phyloP scores from a whole-genome alignment of 202 grass and related monocot genomes.

The Panicum hallii region DNA sequence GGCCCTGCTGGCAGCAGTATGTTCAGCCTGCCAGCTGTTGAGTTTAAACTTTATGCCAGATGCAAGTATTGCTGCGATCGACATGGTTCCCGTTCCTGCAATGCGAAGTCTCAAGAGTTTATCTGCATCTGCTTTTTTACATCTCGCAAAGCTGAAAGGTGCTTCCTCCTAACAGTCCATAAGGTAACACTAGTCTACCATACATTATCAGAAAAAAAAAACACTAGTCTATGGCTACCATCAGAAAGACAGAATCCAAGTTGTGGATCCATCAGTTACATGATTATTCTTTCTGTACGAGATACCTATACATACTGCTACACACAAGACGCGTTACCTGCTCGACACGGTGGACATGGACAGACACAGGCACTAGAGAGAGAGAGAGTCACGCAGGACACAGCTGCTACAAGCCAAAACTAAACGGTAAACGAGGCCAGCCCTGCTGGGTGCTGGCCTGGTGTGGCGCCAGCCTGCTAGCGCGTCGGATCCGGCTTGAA shows the following conservation, averaged over 20 bases:
- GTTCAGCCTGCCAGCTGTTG: constrained; percentile 17
- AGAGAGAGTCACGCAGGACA: neutral
- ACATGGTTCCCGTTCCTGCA: neutral
- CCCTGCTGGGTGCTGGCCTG: neutral
- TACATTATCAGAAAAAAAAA: too few relatives aligned
- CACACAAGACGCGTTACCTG: neutral
- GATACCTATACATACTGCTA: neutral
- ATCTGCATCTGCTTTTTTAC: neutral
- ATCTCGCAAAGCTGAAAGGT: neutral
- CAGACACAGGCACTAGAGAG: neutral
- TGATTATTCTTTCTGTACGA: constrained; percentile 3
- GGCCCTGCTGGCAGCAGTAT: constrained; percentile 1
- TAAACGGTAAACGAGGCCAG: neutral
- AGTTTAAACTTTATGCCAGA: constrained; percentile 27
- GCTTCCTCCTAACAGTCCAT: neutral
- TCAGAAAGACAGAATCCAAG: neutral
- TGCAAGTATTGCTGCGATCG: constrained; percentile 7
- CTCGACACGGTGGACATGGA: too few relatives aligned
- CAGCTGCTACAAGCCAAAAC: constrained; percentile 15
- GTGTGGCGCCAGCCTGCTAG: neutral
- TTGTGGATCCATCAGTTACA: neutral
- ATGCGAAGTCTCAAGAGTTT: neutral
- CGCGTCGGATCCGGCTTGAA: constrained; percentile 15
- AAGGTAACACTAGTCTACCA: neutral
- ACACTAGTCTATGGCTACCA: neutral